These are phyloP conservation scores for Mycocentrospora acerina DNA, from an alignment of 2,329 filamentous ascomycete species.

Conservation along the genomic window DNA sequence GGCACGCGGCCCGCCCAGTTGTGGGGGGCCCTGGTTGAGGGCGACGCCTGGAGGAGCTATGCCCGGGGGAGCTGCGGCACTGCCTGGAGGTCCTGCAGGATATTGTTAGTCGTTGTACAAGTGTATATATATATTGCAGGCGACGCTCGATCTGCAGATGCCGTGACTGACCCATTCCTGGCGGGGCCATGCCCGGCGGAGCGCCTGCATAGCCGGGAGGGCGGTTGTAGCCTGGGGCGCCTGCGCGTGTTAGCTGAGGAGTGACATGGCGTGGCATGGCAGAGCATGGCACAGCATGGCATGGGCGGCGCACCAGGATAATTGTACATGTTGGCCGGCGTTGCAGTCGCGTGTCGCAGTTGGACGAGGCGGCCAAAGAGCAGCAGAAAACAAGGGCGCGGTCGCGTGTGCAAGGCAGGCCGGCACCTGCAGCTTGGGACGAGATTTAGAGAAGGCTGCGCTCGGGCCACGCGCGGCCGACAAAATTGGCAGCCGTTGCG, in stretches of 20 bases:
- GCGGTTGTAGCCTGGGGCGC: slow-evolving; percentile 66
- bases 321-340: slow-evolving; percentile 35
- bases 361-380: too few relatives aligned
- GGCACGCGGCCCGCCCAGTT: slow-evolving; percentile 76
- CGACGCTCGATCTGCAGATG: neutral
- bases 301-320: slow-evolving; percentile 31
- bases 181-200: slow-evolving; percentile 73
- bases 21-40: slow-evolving; percentile 68
- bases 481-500: slow-evolving; percentile 28
- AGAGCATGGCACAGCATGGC: slow-evolving; percentile 1
- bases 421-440: slow-evolving; percentile 6
- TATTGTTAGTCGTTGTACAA: neutral
- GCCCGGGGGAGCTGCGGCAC: slow-evolving; percentile 67
- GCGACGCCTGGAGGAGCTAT: slow-evolving; percentile 74
- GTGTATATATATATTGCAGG: too few relatives aligned
- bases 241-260: slow-evolving; percentile 27
- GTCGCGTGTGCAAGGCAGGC: slow-evolving; percentile 10
- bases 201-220: slow-evolving; percentile 74
- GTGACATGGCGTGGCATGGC: too few relatives aligned
- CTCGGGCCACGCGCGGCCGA: slow-evolving; percentile 19
- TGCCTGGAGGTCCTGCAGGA: slow-evolving; percentile 10
- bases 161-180: slow-evolving; percentile 71
- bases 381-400: neutral
- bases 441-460: slow-evolving; percentile 13
- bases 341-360: slow-evolving; percentile 1